A percentile compares a stretch with the other conserved stretches of the same genome.
These are phyloP conservation scores for Leucocoprinus birnbaumii DNA, from an alignment of 768 basidiomycete genomes.

Conservation along the genomic window DNA sequence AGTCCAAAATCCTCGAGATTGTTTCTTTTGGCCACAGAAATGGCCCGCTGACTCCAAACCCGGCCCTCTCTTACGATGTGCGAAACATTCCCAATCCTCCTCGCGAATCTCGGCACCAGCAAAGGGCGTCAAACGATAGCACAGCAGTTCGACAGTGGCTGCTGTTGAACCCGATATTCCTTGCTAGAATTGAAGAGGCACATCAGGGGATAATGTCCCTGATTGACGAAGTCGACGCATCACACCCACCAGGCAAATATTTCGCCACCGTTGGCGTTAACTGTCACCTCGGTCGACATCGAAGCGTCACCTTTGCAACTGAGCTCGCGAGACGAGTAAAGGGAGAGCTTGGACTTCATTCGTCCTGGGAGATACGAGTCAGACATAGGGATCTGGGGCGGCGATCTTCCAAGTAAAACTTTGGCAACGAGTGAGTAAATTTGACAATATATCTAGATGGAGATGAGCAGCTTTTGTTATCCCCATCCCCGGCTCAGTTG, in stretches of 20 bases:
- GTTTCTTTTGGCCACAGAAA: background rate
- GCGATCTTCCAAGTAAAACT: background rate
- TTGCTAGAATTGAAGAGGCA: background rate
- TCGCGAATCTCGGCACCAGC: background rate
- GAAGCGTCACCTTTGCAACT: slow-evolving; percentile 3
- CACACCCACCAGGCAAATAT: background rate
- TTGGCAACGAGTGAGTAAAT: too few species aligned
- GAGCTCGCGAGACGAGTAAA: background rate
- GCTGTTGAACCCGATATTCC: slow-evolving; percentile 1
- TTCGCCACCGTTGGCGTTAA: background rate
- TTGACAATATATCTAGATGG: too few species aligned
- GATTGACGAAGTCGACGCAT: background rate
- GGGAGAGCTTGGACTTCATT: background rate
- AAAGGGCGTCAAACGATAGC: background rate
- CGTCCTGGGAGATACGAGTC: slow-evolving; percentile 1
- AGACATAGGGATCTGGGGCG: slow-evolving; percentile 4
- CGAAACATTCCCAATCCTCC: slow-evolving; percentile 8
- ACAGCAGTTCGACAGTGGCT: slow-evolving; percentile 6
- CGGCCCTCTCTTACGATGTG: slow-evolving; percentile 3
- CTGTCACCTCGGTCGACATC: slow-evolving; percentile 1
- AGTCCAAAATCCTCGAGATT: background rate
- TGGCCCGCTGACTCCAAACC: background rate
- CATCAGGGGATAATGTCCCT: background rate
- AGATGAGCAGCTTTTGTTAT: too few species aligned
- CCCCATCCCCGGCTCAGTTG: too few species aligned